Evolutionary conservation across 805 yeast genomes (phyloP).

Genomic region (Myxozyma melibiosi): DNA sequence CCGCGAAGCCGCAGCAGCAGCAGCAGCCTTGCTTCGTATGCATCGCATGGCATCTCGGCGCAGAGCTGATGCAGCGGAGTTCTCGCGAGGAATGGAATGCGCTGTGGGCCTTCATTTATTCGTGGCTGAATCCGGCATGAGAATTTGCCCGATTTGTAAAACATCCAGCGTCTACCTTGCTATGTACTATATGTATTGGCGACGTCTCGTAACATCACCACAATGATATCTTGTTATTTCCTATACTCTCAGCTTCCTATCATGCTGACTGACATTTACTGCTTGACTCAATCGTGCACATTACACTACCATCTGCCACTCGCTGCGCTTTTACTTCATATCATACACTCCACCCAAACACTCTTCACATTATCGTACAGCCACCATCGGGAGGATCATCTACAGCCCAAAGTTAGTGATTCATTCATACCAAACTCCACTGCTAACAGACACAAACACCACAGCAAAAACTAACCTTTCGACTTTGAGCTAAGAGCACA

Average conservation of each 20-base stretch:
- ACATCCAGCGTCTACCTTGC: too few relatives aligned
- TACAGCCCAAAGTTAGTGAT: background rate
- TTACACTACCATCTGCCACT: background rate
- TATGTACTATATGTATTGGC: too few relatives aligned
- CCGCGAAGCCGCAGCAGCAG: too few relatives aligned
- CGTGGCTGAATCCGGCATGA: too few relatives aligned
- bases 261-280: background rate
- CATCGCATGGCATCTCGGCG: too few relatives aligned
- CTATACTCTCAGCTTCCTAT: background rate
- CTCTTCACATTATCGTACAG: slow-evolving; percentile 25
- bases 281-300: background rate
- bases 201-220: too few relatives aligned
- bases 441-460: background rate
- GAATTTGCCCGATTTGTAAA: too few relatives aligned
- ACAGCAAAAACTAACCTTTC: slow-evolving; percentile 50
- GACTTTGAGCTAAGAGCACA: slow-evolving; percentile 90
- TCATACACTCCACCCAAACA: slow-evolving; percentile 5
- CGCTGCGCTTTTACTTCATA: background rate
- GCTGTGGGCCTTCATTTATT: too few relatives aligned
- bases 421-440: background rate
- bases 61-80: too few relatives aligned
- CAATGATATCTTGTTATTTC: too few relatives aligned
- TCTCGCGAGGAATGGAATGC: too few relatives aligned
- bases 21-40: too few relatives aligned
- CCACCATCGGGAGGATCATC: slow-evolving; percentile 30